Evolutionary conservation across 2,329 filamentous ascomycete species (phyloP).

Genomic region (Paecilomyces dactylethromorphus): DNA sequence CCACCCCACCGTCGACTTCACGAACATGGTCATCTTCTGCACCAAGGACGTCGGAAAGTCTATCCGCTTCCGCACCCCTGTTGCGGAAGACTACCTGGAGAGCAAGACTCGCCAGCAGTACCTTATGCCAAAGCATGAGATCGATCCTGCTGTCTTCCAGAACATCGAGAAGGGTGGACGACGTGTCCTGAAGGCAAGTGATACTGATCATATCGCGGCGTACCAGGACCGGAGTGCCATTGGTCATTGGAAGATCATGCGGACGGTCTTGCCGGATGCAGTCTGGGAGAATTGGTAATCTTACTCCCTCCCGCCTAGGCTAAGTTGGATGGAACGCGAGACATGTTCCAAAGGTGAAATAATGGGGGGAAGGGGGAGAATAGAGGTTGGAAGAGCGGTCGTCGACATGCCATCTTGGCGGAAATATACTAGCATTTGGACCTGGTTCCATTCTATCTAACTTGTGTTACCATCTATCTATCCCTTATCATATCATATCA

Average conservation of each 20-base stretch:
- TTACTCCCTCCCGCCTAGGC: too few species aligned
- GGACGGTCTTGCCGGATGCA: constrained; percentile 65
- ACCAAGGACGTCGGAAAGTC: constrained; percentile 51
- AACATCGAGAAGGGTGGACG: constrained; percentile 39
- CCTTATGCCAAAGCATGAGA: constrained; percentile 66
- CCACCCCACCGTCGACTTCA: constrained; percentile 63
- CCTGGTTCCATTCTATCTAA: not conserved
- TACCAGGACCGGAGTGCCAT: constrained; percentile 71
- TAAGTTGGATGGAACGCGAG: not conserved
- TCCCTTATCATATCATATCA: not conserved
- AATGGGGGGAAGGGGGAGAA: not conserved
- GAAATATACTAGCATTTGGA: not conserved
- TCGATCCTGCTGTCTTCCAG: constrained; percentile 40
- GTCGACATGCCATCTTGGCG: not conserved
- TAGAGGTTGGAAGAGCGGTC: not conserved
- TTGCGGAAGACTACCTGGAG: constrained; percentile 60
- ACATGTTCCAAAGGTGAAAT: not conserved
- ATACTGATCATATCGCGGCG: constrained; percentile 59
- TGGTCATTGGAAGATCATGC: constrained; percentile 90
- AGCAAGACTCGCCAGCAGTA: constrained; percentile 65
- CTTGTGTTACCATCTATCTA: not conserved
- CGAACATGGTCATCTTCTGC: constrained; percentile 96
- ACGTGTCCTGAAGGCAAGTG: constrained; percentile 36
- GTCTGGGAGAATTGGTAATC: constrained; percentile 85
- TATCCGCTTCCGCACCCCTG: constrained; percentile 62